A percentile compares a stretch with the other conserved stretches of the same genome.
phyloP scores from a whole-genome alignment of 352 stramenopile genomes.

The Phytopythium boreale region DNA sequence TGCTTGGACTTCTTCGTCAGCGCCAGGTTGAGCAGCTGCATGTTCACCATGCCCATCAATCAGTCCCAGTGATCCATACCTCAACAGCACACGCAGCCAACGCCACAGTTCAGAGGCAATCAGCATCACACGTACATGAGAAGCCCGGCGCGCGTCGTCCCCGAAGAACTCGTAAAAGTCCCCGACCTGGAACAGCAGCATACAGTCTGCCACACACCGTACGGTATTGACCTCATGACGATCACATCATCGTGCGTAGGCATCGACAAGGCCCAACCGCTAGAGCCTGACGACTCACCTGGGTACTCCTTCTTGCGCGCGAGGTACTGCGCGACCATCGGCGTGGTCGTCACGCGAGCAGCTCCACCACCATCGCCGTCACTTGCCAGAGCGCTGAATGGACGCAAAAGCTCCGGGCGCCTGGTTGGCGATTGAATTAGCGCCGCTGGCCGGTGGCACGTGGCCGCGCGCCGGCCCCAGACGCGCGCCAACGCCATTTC shows the following conservation, averaged over 20 bases:
- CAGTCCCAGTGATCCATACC: too few relatives aligned
- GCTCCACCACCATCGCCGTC: not conserved
- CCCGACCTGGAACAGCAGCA: slow-evolving; percentile 81
- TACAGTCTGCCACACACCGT: slow-evolving; percentile 58
- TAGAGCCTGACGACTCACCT: slow-evolving; percentile 15
- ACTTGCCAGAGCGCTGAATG: not conserved
- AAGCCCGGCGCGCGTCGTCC: slow-evolving; percentile 63
- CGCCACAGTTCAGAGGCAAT: not conserved
- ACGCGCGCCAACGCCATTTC: not conserved
- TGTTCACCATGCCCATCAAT: not conserved
- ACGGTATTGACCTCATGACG: not conserved
- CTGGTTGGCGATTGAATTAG: not conserved
- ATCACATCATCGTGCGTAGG: not conserved
- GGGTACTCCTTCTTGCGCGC: slow-evolving; percentile 77
- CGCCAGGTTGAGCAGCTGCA: slow-evolving; percentile 65
- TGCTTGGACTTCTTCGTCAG: slow-evolving; percentile 69
- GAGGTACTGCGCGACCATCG: slow-evolving; percentile 74
- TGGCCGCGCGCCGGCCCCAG: not conserved
- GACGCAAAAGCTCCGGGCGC: not conserved
- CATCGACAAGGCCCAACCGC: not conserved
- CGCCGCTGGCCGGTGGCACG: not conserved
- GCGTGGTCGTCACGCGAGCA: slow-evolving; percentile 25
- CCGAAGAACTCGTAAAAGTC: slow-evolving; percentile 87
- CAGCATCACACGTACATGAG: slow-evolving; percentile 35
- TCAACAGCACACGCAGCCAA: not conserved